Evolutionary conservation across 805 yeast species (phyloP).

Genomic region (Candida michaelii): DNA sequence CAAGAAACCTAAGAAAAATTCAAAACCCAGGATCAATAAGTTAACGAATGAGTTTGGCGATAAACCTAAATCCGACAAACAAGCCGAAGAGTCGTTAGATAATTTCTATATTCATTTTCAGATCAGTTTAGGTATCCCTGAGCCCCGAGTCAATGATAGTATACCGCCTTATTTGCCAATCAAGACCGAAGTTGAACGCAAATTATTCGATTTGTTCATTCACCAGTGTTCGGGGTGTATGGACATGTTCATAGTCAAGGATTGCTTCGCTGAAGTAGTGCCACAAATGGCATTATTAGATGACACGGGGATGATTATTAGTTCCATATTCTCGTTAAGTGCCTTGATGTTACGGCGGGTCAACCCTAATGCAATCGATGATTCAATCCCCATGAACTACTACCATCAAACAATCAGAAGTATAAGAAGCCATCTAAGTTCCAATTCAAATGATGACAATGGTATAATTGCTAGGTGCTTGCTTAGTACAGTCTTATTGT

Average conservation of each 20-base stretch:
- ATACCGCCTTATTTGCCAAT: slow-evolving; percentile 13
- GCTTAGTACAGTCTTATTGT: slow-evolving; percentile 35
- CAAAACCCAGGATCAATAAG: slow-evolving; percentile 38
- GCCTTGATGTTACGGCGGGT: slow-evolving; percentile 34
- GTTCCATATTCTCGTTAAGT: slow-evolving; percentile 37
- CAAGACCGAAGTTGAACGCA: slow-evolving; percentile 25
- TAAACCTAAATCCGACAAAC: slow-evolving; percentile 2
- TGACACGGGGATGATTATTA: slow-evolving; percentile 38
- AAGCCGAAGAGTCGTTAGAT: slow-evolving; percentile 11
- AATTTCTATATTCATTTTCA: slow-evolving; percentile 9
- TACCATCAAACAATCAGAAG: slow-evolving; percentile 36
- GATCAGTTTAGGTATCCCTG: slow-evolving; percentile 5
- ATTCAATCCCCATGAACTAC: slow-evolving; percentile 34
- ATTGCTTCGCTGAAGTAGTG: slow-evolving; percentile 29
- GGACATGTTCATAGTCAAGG: slow-evolving; percentile 32
- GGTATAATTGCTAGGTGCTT: slow-evolving; percentile 36
- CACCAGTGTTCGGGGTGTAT: slow-evolving; percentile 27
- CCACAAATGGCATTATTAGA: slow-evolving; percentile 38
- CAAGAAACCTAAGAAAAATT: slow-evolving; percentile 34
- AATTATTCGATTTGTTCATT: slow-evolving; percentile 34
- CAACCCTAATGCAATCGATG: slow-evolving; percentile 28
- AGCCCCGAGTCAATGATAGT: background rate
- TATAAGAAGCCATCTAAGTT: slow-evolving; percentile 30
- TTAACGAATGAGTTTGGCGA: slow-evolving; percentile 15
- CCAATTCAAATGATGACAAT: slow-evolving; percentile 18